These are phyloP conservation scores for Verticillium isaacii DNA, from an alignment of 2,329 filamentous ascomycete species.

Conservation along the genomic window DNA sequence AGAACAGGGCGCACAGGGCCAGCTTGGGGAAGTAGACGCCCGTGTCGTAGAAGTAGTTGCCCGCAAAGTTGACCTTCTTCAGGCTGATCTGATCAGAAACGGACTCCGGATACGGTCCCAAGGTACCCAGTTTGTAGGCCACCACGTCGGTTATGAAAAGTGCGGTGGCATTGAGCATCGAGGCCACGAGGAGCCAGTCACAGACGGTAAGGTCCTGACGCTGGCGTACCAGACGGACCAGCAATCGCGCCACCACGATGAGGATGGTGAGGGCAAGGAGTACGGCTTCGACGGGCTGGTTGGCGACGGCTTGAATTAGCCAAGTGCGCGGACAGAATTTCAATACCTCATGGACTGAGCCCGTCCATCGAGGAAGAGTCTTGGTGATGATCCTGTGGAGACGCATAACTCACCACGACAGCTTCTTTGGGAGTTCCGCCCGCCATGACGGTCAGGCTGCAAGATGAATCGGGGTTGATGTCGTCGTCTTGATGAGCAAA, in stretches of 20 bases:
- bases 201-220: conserved; percentile 19
- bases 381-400: neutral
- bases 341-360: neutral
- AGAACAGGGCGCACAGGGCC: conserved; percentile 22
- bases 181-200: conserved; percentile 21
- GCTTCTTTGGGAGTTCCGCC: conserved; percentile 8
- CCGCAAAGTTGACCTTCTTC: conserved; percentile 22
- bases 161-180: conserved; percentile 18
- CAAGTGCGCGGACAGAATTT: neutral
- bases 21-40: conserved; percentile 23
- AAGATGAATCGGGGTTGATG: neutral
- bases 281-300: conserved; percentile 21
- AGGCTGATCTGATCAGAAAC: conserved; percentile 13
- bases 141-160: conserved; percentile 19
- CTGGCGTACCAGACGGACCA: conserved; percentile 19
- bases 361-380: neutral
- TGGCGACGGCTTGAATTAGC: conserved; percentile 2
- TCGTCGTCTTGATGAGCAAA: no score
- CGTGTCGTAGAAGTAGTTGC: conserved; percentile 26
- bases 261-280: conserved; percentile 16
- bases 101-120: conserved; percentile 11
- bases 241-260: conserved; percentile 16
- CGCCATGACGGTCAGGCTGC: conserved; percentile 1
- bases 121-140: conserved; percentile 20
- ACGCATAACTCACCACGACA: conserved; percentile 8